Evolutionary conservation across 345 rosid genomes (phyloP), one percentile per base, ranked within the genome.

Genomic region (Aegle marmelos): DNA sequence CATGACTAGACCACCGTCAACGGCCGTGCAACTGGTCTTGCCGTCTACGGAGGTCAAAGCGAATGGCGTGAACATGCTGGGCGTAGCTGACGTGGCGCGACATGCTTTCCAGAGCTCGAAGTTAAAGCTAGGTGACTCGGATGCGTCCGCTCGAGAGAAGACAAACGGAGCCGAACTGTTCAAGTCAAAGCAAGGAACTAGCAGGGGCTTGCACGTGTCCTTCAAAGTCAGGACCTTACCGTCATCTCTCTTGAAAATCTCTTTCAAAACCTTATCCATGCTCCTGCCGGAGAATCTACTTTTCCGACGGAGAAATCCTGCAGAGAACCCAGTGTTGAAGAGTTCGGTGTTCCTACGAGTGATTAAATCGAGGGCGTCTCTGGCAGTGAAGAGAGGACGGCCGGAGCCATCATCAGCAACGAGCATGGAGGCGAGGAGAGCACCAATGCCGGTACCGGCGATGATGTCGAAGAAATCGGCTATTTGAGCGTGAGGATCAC

Each of bases 1-100:
- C 99, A 96, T 96, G 78, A 92, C 98, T 30, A 96, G 75, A 5
- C 99, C 97, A 13, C 99, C 99, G 82, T 93, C 99, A 4, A 93
- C 89, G 76, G 97, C 97, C 57, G 87, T 79, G 85, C 97, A 94
- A 14, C 83, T 56, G 7, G 99, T 96, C 76, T 88, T 92, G 0
- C 98, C 97, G 83, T 96, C 97, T 73, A 89, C 89, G 75, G 99
- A 93, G 19, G 84, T 74, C 45, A 91, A 79, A 2, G 80, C 72
- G 62, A 92, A 92, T 61, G 99, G 98, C 81, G 89, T 92, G 90
- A 92, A 96, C 30, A 85, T 85, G 86, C 93, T 78, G 0, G 99
- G 99, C 0, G 94, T 94, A 3, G 98, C 97, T 28, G 94, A 84
- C 37, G 99, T 92, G 81, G 99, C 98, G 36, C 94, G 97, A 81